These are phyloP conservation scores for Didymella glomerata DNA, from an alignment of 2,329 filamentous ascomycete genomes.

Conservation along the genomic window DNA sequence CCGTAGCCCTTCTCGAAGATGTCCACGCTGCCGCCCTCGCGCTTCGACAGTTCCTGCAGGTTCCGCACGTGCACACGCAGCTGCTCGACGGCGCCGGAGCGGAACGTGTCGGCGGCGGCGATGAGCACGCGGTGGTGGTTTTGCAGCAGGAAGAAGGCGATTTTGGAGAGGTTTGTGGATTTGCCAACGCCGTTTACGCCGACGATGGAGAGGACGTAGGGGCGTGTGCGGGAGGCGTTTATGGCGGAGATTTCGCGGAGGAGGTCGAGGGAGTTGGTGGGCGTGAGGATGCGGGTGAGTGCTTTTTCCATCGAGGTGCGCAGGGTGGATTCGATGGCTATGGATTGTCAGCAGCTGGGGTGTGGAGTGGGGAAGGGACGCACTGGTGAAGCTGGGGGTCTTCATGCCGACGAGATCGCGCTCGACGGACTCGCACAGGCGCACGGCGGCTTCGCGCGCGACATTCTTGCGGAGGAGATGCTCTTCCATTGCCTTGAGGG, in stretches of 20 bases:
- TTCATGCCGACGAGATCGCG: conserved; percentile 88
- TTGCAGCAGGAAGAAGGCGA: conserved; percentile 19
- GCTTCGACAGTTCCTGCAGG: conserved; percentile 83
- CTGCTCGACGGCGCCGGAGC: conserved; percentile 96
- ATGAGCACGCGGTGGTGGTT: conserved; percentile 56
- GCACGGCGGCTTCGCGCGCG: conserved; percentile 89
- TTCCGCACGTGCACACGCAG: conserved; percentile 94
- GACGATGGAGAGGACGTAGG: conserved; percentile 97
- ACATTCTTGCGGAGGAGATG: conserved; percentile 96
- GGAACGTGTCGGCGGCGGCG: conserved; percentile 75
- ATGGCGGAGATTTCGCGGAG: conserved; percentile 85
- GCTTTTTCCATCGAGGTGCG: conserved; percentile 90
- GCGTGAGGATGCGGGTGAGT: conserved; percentile 92
- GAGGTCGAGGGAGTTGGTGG: conserved; percentile 91
- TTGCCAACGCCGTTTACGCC: conserved; percentile 99
- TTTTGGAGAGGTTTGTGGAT: conserved; percentile 93
- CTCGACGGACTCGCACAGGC: conserved; percentile 90
- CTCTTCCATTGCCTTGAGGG: conserved; percentile 95
- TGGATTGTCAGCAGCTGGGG: conserved; percentile 22
- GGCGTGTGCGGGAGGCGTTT: conserved; percentile 72
- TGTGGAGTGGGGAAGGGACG: conserved; percentile 17
- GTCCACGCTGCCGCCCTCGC: conserved; percentile 83
- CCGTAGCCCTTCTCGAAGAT: conserved; percentile 98
- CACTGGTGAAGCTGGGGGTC: conserved; percentile 87
- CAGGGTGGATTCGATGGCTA: conserved; percentile 80